Conservation (phyloP, 2,329 filamentous ascomycete species). For the Zasmidium angulare region DNA sequence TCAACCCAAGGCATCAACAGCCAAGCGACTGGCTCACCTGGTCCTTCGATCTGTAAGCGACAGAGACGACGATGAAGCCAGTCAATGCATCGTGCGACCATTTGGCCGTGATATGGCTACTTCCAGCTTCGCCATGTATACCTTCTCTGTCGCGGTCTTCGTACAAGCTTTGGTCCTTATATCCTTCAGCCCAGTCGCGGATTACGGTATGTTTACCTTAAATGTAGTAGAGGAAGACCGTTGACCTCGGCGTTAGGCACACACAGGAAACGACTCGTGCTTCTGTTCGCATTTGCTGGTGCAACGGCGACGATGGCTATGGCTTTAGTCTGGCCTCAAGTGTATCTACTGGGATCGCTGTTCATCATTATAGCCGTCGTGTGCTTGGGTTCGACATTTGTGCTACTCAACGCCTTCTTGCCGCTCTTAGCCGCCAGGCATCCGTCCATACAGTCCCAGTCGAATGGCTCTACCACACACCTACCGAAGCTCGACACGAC, state of each 20-base stretch:
- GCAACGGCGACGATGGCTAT: conserved; percentile 78
- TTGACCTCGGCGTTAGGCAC: too few species aligned
- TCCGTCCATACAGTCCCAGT: conserved; percentile 44
- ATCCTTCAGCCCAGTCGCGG: conserved; percentile 88
- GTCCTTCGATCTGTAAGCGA: conserved; percentile 14
- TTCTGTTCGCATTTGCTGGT: conserved; percentile 76
- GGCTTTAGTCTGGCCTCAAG: conserved; percentile 68
- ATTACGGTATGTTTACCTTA: conserved; percentile 73
- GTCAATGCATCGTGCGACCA: conserved; percentile 76
- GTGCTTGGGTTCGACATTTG: conserved; percentile 90
- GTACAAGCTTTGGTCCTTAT: conserved; percentile 85
- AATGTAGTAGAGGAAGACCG: too few species aligned
- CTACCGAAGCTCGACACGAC: conserved; percentile 16
- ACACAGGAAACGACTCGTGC: conserved; percentile 80
- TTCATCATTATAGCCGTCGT: conserved; percentile 85
- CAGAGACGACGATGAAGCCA: conserved; percentile 42
- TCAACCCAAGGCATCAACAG: conserved; percentile 7
- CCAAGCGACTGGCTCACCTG: conserved; percentile 14
- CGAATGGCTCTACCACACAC: not conserved
- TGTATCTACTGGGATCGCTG: conserved; percentile 77
- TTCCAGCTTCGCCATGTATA: conserved; percentile 93
- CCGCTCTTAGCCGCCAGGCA: conserved; percentile 84
- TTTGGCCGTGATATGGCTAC: conserved; percentile 82
- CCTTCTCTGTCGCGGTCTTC: conserved; percentile 83
- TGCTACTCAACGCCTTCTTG: conserved; percentile 90